Conservation (phyloP, 2,329 filamentous ascomycete genomes). For the Myotisia sp. region DNA sequence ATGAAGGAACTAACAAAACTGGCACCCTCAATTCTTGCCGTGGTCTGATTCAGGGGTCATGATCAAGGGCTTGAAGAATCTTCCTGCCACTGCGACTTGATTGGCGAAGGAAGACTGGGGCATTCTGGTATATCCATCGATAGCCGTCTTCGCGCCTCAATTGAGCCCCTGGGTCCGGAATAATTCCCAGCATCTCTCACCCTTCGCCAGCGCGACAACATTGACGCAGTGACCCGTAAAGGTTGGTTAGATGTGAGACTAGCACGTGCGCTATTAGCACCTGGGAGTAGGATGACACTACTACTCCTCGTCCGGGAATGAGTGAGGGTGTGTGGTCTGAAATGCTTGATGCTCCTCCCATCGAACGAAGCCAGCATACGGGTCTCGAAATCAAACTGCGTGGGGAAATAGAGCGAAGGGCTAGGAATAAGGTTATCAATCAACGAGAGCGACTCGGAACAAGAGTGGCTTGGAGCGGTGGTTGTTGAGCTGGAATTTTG, state of each 20-base stretch:
- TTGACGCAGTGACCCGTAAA: constrained; percentile 8
- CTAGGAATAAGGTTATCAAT: constrained; percentile 8
- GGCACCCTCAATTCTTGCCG: too few species aligned
- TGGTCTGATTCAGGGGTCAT: too few species aligned
- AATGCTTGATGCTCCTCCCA: not conserved
- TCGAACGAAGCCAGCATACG: not conserved
- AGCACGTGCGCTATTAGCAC: constrained; percentile 2
- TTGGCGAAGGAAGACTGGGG: too few species aligned
- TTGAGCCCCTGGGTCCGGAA: too few species aligned
- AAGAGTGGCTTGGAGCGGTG: too few species aligned
- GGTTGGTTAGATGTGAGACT: not conserved
- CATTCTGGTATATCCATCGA: too few species aligned
- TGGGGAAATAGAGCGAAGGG: constrained; percentile 7
- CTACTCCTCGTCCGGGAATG: constrained; percentile 16
- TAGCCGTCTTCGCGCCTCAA: too few species aligned
- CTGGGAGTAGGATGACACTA: constrained; percentile 19
- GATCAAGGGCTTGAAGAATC: too few species aligned
- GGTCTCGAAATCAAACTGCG: constrained; percentile 6
- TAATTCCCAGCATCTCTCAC: constrained; percentile 3
- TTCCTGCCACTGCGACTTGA: too few species aligned
- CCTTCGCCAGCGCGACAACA: constrained; percentile 12
- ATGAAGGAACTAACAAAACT: too few species aligned
- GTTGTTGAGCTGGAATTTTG: too few species aligned
- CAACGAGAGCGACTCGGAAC: not conserved
- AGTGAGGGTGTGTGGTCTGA: too few species aligned